Evolutionary conservation across 192 early-diverging fungal genomes (phyloP).

Genomic region (Coemansia sp.): DNA sequence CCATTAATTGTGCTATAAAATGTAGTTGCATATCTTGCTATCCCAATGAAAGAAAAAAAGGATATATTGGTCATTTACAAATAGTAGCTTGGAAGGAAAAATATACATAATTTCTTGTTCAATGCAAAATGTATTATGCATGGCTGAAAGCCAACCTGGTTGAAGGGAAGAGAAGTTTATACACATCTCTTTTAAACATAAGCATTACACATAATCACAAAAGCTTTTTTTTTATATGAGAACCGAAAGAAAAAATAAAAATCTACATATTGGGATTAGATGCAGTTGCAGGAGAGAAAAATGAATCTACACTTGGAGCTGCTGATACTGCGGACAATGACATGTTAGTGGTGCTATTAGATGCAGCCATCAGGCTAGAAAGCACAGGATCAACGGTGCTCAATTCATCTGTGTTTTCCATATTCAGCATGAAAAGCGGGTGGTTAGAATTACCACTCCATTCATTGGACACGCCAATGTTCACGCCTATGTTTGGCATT

Average conservation of each 20-base stretch:
- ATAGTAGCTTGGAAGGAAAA: no score
- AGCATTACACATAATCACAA: no score
- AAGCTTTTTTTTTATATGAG: not conserved
- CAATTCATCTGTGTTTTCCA: not conserved
- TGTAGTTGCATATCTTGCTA: no score
- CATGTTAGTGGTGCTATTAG: no score
- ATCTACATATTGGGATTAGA: slow-evolving; percentile 35
- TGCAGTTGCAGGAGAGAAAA: slow-evolving; percentile 17
- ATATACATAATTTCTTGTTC: not conserved
- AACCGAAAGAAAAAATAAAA: slow-evolving; percentile 6
- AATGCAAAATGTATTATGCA: slow-evolving; percentile 2
- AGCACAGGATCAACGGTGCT: not conserved
- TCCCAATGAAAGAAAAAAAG: no score
- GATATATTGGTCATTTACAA: no score
- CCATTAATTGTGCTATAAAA: not conserved
- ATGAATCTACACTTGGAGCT: not conserved
- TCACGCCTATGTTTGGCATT: no score
- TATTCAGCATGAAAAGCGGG: not conserved
- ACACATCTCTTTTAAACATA: not conserved
- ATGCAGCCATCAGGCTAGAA: not conserved
- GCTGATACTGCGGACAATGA: not conserved
- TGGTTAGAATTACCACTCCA: no score
- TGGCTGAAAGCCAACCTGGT: not conserved
- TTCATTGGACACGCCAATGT: no score
- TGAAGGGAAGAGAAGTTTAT: no score